Base-by-base conservation (phyloP, 805 yeast species). In the Sungouiella blattae region DNA sequence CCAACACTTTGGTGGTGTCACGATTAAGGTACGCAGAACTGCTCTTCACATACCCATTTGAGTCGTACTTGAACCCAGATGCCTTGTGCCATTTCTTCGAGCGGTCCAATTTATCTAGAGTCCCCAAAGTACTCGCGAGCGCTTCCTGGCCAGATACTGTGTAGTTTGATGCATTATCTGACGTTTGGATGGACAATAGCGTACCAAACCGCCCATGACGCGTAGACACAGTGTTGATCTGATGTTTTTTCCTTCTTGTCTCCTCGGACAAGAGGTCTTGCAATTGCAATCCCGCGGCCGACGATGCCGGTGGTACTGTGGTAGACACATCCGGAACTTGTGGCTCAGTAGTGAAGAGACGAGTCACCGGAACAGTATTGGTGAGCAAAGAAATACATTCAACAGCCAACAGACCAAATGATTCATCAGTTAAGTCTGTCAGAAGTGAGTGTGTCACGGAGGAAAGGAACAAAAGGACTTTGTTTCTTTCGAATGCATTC, bases 171-270 rank as follows among this genome's bases (percentile, higher is more conserved):
- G 78, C 67, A 35, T 80, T 79, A 16, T 73, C 70, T 1, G 46
- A 30, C 13, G 82, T 75, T 40, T 81, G 78, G 20, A 91, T 68
- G 2, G 95, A 80, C 8, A 88, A 58, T 43, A 89, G 64, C 0
- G 97, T 80, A 1, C 98, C 98, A 64, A 91, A 91, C 34, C 95
- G 71, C 2, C 93, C 89, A 54, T 91, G 98, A 30, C 98, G 72
- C 1, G 87, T 71, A 1, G 85, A 73, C 1, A 79, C 65, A 34
- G 68, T 60, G 55, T 71, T 73, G 18, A 67, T 64, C 32, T 78
- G 69, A 22, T 57, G 52, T 26, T 62, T 65, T 39, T 75, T 77
- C 40, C 81, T 54, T 21, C 69, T 68, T 14, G 71, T 67, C 51
- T 91, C 97, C 35, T 71, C 71, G 2, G 66, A 62, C n/a, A 87